Evolutionary conservation across 345 rosid genomes (phyloP).

Genomic region (Iberis pinnata): DNA sequence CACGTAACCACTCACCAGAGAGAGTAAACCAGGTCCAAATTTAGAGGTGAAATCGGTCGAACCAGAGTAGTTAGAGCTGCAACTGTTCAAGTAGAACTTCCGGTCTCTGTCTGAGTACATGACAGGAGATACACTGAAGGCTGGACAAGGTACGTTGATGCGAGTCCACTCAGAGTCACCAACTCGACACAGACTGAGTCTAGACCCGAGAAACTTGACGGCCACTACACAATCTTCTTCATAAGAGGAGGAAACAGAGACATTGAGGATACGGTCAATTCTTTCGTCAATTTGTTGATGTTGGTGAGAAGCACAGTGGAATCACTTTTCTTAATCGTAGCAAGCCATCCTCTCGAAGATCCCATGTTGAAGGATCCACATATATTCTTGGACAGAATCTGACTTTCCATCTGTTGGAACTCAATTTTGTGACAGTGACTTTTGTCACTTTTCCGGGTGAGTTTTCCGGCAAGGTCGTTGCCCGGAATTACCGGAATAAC

Average conservation of each 20-base stretch:
- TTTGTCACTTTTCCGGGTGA: no score
- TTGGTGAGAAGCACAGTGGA: no score
- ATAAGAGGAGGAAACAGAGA: constrained; percentile 1
- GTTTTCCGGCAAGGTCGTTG: no score
- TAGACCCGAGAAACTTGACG: background rate
- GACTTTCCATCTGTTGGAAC: no score
- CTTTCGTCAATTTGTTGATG: no score
- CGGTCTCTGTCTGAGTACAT: constrained; percentile 11
- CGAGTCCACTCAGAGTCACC: constrained; percentile 14
- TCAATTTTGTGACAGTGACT: no score
- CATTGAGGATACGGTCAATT: background rate
- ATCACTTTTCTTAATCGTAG: no score
- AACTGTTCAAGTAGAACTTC: constrained; percentile 9
- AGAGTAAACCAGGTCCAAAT: no score
- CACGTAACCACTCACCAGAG: constrained; percentile 4
- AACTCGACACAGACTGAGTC: constrained; percentile 3
- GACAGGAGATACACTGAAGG: background rate
- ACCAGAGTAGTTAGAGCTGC: constrained; percentile 2
- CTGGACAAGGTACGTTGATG: background rate
- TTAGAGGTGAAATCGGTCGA: background rate
- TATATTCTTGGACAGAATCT: no score
- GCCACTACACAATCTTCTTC: background rate
- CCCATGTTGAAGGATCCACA: no score
- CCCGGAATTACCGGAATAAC: no score
- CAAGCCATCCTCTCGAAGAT: no score